These are phyloP conservation scores for Cyclanthera cordifolia DNA, from an alignment of 306 rosid genomes.

Conservation along the genomic window DNA sequence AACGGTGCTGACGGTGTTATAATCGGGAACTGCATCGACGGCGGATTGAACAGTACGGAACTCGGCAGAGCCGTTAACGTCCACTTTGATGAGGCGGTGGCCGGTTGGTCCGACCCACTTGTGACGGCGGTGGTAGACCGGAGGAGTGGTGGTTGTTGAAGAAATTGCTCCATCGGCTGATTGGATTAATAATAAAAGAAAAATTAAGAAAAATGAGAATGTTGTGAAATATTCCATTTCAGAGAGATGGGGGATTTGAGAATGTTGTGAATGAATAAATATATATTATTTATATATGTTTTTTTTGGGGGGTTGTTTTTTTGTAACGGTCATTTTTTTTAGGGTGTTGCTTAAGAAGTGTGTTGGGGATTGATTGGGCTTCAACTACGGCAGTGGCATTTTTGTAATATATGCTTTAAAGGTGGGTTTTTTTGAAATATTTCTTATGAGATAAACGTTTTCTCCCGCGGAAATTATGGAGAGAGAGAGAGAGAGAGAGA, in stretches of 20 bases:
- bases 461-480: not conserved
- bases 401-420: not conserved
- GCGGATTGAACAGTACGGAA: conserved; percentile 67
- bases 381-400: not conserved
- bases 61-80: conserved; percentile 42
- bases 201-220: not conserved
- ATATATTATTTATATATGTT: not conserved
- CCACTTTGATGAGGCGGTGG: conserved; percentile 42
- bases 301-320: not conserved
- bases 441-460: not conserved
- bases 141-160: not conserved
- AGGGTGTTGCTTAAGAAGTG: no score
- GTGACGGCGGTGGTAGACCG: conserved; percentile 18
- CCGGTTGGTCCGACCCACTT: conserved; percentile 62
- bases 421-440: not conserved
- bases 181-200: not conserved
- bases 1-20: conserved; percentile 41
- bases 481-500: not conserved
- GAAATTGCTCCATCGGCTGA: not conserved
- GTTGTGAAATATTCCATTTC: not conserved
- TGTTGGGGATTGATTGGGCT: not conserved
- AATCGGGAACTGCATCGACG: conserved; percentile 47
- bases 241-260: not conserved
- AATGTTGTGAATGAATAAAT: not conserved
- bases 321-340: conserved; percentile 6